Base-by-base conservation (phyloP, 352 stramenopile genomes). In the Phytopythium montanum region DNA sequence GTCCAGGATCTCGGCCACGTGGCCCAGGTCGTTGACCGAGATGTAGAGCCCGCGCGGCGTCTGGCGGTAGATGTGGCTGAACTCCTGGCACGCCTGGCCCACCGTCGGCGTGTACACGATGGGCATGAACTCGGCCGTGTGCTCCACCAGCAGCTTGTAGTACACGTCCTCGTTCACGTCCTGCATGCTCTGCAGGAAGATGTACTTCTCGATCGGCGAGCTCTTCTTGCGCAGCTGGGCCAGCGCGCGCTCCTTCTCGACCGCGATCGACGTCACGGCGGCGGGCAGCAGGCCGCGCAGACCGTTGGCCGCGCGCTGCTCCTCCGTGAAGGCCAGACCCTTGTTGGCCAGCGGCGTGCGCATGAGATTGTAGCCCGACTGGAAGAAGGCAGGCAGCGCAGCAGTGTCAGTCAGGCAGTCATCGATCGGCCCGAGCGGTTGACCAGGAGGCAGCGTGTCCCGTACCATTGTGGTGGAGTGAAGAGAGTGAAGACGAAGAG, bases 71-170 rank as follows among this genome's bases (percentile, higher is more conserved):
- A 91, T 90, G 61, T 88, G 77, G 56, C 75, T 94, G 76, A 98
- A 98, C 72, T 97, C 81, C 56, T 90, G 57, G 68, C 89, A 97
- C 28, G 77, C 87, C 54, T 98, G 88, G 45, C 96, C 96, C 0
- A 99, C 97, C 3, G 95, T 99, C 18, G 97, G 97, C 8, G 97
- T 99, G 76, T 99, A 99, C 59, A 99, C 96, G 36, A 99, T 87
- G 9, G 97, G 97, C 78, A 97, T 96, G 64, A 98, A 87, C 81
- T 98, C 88, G 23, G 75, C 67, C 46, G 90, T 96, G 80, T 98
- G 69, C 49, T 92, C 71, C 23, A 93, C 76, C 8, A 98, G 74
- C 58, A 98, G 73, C 44, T 82, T 85, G 77, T 97, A 97, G 88
- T 97, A 98, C 44, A 98, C 77, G 54, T 87, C 70, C 63, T 97